phyloP scores from a whole-genome alignment of 257 asterid genomes.

The Cruciata laevipes region DNA sequence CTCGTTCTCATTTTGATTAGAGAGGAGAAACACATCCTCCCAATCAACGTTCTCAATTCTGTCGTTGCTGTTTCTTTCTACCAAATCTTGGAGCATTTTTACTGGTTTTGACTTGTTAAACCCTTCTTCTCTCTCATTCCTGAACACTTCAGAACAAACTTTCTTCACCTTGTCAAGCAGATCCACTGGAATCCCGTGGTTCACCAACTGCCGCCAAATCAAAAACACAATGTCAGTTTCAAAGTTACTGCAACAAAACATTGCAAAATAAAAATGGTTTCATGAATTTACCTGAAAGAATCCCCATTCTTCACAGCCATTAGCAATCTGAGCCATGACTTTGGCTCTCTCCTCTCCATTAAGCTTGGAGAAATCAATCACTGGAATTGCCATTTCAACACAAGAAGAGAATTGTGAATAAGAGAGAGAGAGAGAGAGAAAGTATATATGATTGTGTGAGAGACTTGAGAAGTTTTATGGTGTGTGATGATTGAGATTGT shows the following conservation, averaged over 20 bases:
- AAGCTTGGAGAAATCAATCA: slow-evolving; percentile 76
- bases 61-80: slow-evolving; percentile 33
- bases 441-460: background rate
- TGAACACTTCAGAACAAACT: slow-evolving; percentile 50
- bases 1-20: slow-evolving; percentile 51
- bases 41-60: slow-evolving; percentile 60
- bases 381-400: slow-evolving; percentile 74
- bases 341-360: slow-evolving; percentile 64
- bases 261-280: no score
- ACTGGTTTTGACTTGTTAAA: slow-evolving; percentile 57
- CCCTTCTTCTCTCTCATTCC: slow-evolving; percentile 44
- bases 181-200: slow-evolving; percentile 70
- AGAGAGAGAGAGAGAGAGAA: background rate
- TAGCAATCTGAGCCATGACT: slow-evolving; percentile 55
- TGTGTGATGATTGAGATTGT: slow-evolving; percentile 18
- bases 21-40: slow-evolving; percentile 82
- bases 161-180: slow-evolving; percentile 66
- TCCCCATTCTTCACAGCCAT: slow-evolving; percentile 84
- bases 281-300: slow-evolving; percentile 58
- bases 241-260: no score
- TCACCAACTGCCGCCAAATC: slow-evolving; percentile 38
- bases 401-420: background rate
- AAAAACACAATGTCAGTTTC: no score
- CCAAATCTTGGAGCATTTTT: slow-evolving; percentile 37
- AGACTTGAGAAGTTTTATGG: background rate